Base-by-base conservation (phyloP, 2,329 filamentous ascomycete species). In the Hypoxylon sp. region DNA sequence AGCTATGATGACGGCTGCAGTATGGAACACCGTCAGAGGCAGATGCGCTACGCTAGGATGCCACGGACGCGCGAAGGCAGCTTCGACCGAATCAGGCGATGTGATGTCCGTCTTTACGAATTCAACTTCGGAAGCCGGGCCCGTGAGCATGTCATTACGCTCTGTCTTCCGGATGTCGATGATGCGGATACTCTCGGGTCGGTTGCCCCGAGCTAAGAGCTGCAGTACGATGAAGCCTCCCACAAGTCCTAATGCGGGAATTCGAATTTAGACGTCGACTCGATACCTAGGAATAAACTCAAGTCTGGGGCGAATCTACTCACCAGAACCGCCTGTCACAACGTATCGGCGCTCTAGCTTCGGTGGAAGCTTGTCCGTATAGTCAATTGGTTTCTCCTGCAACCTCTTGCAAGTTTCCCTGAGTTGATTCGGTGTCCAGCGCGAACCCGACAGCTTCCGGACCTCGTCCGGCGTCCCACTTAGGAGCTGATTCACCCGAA, bases 1-100 rank as follows among this genome's bases (percentile, higher is more conserved):
- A 0, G 84, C 81, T 9, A 84, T 78, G 62, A 88, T 87, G 4
- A 82, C 78, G 0, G 85, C 86, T 2, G 85, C 86, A 0, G 83
- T 87, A 75, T 88, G 86, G 70, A 85, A 87, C 12, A 88, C 85
- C 0, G 85, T 87, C 23, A 88, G 75, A 1, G 85, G 85, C 2
- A 83, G 77, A 3, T 74, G 48, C 4, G 81, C 77, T 4, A 81
- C 77, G 1, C 74, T 73, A 2, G 73, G 51, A 2, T 80, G 76
- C 86, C 86, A 88, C 4, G 81, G 77, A 21, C 77, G 75, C 5
- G 76, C 72, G 60, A 88, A 87, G 14, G 84, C 84, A 0, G 75
- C 77, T 5, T 75, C 64, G 0, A 84, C 82, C 1, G 80, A 81
- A 2, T 75, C 66, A 19, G 75, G 72, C 16, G 84, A 83, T 2